Base-by-base conservation (phyloP, 257 asterid genomes). In the Petunia secreta region DNA sequence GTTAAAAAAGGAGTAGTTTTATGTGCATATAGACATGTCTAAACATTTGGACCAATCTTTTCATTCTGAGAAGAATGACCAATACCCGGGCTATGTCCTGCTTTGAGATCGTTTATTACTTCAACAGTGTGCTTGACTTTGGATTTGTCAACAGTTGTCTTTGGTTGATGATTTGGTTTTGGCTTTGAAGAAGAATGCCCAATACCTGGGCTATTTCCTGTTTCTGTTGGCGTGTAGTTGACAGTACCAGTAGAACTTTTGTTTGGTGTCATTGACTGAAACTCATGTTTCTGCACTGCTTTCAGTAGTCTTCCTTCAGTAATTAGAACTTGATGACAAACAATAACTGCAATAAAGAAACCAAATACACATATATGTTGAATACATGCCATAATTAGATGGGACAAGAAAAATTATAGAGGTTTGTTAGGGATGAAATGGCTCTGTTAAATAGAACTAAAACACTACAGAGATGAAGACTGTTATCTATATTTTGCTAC, bases 141-240 rank as follows among this genome's bases (percentile, higher is more conserved):
- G 0, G 25, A 25, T 25, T 25, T 16, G 44, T 54, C 69, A 75
- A 4, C 57, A 41, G 55, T 54, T 38, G 79, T 82, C 39, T 82
- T 79, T 53, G 77, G 78, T 60, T 82, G 78, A 68, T 39, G 10
- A 80, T 52, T 44, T 75, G 64, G 4, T 68, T 34, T 76, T 77
- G 80, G 58, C 39, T 52, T 4, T 75, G 68, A 82, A 8, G 57
- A 50, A 78, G 83, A 80, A 82, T 92, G 97, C n/a, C 94, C 96
- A 9, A 88, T 79, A 55, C 96, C 93, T 15, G 94, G 94, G 80
- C 97, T 92, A 80, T 89, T 85, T 71, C 97, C 95, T n/a, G 91
- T 92, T 63, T 82, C 59, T 4, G 92, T 89, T 5, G 90, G 87
- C 34, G 11, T 15, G 0, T 48, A 46, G 25, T 71, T 71, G 11